Evolutionary conservation across 2,329 filamentous ascomycete genomes (phyloP).

Genomic region (Scolecobasidium constrictum): DNA sequence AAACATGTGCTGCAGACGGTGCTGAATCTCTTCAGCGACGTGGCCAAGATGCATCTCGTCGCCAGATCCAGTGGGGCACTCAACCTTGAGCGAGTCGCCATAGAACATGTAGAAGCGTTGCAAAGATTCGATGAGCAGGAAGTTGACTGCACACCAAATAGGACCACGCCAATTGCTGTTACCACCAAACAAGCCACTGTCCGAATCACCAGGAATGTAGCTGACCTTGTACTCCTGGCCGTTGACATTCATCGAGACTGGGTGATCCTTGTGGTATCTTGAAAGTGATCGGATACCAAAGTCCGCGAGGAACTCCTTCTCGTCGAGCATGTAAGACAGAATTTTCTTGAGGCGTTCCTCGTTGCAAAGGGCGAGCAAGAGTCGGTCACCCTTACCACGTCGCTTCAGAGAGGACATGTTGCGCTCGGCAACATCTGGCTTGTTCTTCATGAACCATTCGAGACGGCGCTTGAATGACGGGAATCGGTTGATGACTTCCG

Average conservation of each 20-base stretch:
- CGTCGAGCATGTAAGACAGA: conserved; percentile 81
- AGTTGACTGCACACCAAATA: conserved; percentile 94
- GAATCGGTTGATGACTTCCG: conserved; percentile 83
- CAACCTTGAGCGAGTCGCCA: conserved; percentile 74
- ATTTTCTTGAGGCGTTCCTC: conserved; percentile 88
- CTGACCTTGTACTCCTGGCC: conserved; percentile 78
- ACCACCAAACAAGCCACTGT: conserved; percentile 87
- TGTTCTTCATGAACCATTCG: conserved; percentile 88
- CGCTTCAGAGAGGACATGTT: conserved; percentile 92
- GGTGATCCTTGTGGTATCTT: conserved; percentile 80
- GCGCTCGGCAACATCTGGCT: conserved; percentile 74
- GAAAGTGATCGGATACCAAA: conserved; percentile 88
- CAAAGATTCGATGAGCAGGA: conserved; percentile 85
- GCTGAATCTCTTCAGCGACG: conserved; percentile 89
- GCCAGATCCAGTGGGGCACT: conserved; percentile 87
- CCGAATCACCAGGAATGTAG: conserved; percentile 91
- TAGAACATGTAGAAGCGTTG: conserved; percentile 96
- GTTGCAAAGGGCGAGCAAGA: conserved; percentile 82
- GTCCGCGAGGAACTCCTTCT: conserved; percentile 83
- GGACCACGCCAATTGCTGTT: conserved; percentile 97
- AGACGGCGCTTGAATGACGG: conserved; percentile 88
- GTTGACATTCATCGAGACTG: conserved; percentile 92
- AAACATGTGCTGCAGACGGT: conserved; percentile 87
- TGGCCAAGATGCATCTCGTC: conserved; percentile 94
- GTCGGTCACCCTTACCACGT: conserved; percentile 79